Conservation (phyloP, 805 yeast species). For the Cyberlindnera xylosilytica region DNA sequence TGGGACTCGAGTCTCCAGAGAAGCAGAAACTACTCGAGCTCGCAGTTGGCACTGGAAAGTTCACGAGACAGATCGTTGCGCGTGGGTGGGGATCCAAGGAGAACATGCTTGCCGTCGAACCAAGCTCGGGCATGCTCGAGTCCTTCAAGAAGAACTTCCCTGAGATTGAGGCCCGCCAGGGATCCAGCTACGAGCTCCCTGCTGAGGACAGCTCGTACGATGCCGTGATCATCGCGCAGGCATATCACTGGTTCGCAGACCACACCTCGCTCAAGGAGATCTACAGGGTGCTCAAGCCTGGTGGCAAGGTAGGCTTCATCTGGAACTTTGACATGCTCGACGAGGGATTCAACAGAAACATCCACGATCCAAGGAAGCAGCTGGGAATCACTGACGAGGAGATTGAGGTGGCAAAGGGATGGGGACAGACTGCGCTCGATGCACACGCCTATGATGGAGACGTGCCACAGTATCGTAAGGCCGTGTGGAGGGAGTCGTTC, state of each 20-base stretch:
- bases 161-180: conserved; percentile 32
- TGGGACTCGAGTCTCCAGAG: conserved; percentile 23
- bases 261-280: conserved; percentile 45
- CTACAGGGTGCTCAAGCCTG: conserved; percentile 45
- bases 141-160: conserved; percentile 48
- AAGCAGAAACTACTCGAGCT: conserved; percentile 41
- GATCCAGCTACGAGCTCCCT: conserved; percentile 47
- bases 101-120: conserved; percentile 47
- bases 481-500: conserved; percentile 44
- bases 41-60: conserved; percentile 66
- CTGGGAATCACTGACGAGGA: conserved; percentile 11
- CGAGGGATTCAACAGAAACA: conserved; percentile 12
- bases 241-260: conserved; percentile 67
- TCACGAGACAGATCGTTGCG: conserved; percentile 43
- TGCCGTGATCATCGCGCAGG: conserved; percentile 55
- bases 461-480: conserved; percentile 57
- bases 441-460: conserved; percentile 33
- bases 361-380: conserved; percentile 7
- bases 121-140: conserved; percentile 54
- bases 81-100: conserved; percentile 33
- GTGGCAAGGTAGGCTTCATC: conserved; percentile 49
- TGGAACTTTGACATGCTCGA: conserved; percentile 52
- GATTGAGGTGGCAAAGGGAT: conserved; percentile 7
- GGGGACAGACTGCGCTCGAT: conserved; percentile 16
- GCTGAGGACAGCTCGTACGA: conserved; percentile 42